These are phyloP conservation scores for Colletotrichum higginsianum DNA, from an alignment of 2,329 filamentous ascomycete genomes.

Conservation along the genomic window DNA sequence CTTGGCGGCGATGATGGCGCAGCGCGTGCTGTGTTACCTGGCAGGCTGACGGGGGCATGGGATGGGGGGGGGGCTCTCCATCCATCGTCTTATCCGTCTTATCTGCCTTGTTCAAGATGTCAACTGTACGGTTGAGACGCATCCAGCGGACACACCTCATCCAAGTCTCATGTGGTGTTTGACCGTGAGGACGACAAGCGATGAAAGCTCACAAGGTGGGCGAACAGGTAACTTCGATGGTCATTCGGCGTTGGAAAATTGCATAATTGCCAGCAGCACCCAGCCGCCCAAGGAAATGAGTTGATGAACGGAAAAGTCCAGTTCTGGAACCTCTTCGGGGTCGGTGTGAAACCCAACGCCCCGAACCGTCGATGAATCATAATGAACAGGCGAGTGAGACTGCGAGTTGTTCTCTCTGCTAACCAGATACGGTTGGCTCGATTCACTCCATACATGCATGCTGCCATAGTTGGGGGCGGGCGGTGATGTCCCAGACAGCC, in stretches of 20 bases:
- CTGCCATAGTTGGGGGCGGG: no score
- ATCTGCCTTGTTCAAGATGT: background rate
- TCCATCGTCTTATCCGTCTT: background rate
- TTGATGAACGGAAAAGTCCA: background rate
- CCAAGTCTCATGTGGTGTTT: background rate
- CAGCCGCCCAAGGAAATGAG: background rate
- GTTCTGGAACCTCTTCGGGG: background rate
- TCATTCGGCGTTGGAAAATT: background rate
- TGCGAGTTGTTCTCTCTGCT: background rate
- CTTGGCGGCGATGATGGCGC: conserved; percentile 33
- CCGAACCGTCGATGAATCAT: background rate
- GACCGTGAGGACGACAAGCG: background rate
- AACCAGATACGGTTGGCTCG: background rate
- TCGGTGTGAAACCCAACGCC: background rate
- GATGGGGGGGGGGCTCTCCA: background rate
- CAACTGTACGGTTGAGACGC: background rate
- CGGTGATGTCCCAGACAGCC: background rate
- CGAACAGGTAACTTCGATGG: background rate
- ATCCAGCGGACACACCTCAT: background rate
- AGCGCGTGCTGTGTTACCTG: conserved; percentile 33
- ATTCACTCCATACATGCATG: background rate
- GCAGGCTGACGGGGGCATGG: conserved; percentile 23
- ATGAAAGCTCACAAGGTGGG: background rate
- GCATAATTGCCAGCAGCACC: no score
- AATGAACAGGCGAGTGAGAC: background rate